phyloP scores from a whole-genome alignment of 2,329 filamentous ascomycete species.

The Fusarium sp. region DNA sequence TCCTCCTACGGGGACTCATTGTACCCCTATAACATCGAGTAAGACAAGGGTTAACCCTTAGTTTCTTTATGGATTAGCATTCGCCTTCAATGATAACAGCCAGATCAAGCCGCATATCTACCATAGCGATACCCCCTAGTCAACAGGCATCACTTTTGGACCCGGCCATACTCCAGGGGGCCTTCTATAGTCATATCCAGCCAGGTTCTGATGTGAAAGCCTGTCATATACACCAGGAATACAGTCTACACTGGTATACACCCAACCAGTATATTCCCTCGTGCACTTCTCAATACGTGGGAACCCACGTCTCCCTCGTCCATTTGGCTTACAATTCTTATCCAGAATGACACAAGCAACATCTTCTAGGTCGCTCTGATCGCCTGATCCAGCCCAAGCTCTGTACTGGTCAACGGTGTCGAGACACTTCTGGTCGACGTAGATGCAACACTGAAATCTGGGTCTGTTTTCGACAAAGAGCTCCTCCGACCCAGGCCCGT shows the following conservation, averaged over 20 bases:
- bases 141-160: background rate
- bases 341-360: constrained; percentile 7
- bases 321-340: background rate
- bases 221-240: background rate
- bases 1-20: too few species aligned
- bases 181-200: background rate
- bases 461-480: background rate
- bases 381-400: background rate
- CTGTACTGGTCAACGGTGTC: background rate
- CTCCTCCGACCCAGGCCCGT: constrained; percentile 3
- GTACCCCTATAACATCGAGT: too few species aligned
- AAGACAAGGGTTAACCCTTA: too few species aligned
- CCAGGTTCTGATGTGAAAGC: background rate
- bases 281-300: background rate
- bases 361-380: rapidly evolving
- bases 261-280: constrained; percentile 14
- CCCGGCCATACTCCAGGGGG: background rate
- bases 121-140: too few species aligned
- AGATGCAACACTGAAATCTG: constrained; percentile 3
- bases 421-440: constrained; percentile 7
- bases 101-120: too few species aligned
- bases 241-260: background rate
- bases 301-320: background rate
- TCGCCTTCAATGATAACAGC: too few species aligned
- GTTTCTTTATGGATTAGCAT: too few species aligned